A percentile compares a stretch with the other conserved stretches of the same genome.
phyloP scores from a whole-genome alignment of 176 grass and related monocot species.

The Luzula sylvatica region DNA sequence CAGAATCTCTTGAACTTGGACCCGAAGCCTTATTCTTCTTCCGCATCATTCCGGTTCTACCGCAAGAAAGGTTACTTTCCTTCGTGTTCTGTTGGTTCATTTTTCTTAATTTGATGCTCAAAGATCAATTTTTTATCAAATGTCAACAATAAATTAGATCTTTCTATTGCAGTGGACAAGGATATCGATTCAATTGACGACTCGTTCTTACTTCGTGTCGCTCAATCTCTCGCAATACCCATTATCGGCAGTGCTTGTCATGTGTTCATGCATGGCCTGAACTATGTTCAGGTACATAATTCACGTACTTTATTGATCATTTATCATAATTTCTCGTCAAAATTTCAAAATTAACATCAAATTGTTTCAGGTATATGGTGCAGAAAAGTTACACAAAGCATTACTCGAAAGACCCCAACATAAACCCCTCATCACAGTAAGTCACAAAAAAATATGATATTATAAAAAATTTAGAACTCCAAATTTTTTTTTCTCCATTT shows the following conservation, averaged over 20 bases:
- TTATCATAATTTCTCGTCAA: not conserved
- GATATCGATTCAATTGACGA: conserved; percentile 52
- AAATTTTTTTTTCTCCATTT: not conserved
- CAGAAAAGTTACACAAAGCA: conserved; percentile 73
- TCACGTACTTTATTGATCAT: conserved; percentile 1
- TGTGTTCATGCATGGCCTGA: conserved; percentile 95
- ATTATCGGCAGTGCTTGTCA: conserved; percentile 78
- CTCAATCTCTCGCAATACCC: conserved; percentile 72
- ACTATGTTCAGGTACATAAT: conserved; percentile 67
- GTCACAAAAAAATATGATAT: not conserved
- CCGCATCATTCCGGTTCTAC: conserved; percentile 52
- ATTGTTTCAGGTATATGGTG: conserved; percentile 74
- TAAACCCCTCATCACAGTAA: conserved; percentile 71
- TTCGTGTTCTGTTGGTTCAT: not conserved
- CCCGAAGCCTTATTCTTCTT: conserved; percentile 23
- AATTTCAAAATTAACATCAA: not conserved
- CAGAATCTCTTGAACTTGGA: conserved; percentile 1
- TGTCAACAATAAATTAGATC: not conserved
- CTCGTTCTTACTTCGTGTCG: conserved; percentile 51
- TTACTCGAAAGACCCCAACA: conserved; percentile 59
- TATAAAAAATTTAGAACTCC: not conserved
- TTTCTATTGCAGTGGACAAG: conserved; percentile 41
- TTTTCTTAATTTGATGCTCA: not conserved
- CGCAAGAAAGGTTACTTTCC: conserved; percentile 44
- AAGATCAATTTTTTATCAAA: not conserved